A percentile compares a stretch with the other conserved stretches of the same genome.
These are phyloP conservation scores for Leonotis leonurus DNA, from an alignment of 257 asterid species.

Conservation along the genomic window DNA sequence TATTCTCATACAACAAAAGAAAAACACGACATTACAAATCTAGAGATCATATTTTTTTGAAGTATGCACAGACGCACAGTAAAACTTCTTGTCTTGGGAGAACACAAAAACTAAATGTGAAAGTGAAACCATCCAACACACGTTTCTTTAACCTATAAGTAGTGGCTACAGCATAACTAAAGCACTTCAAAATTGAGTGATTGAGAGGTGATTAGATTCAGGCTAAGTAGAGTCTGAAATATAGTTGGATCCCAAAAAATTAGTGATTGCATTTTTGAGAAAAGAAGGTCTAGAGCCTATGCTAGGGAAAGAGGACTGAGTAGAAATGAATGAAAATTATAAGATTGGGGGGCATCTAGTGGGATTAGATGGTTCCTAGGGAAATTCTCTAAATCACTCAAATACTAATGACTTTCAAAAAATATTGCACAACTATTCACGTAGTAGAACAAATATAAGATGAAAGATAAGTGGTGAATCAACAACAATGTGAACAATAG, in stretches of 20 bases:
- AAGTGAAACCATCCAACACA: too few species aligned
- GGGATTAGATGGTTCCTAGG: constrained; percentile 26
- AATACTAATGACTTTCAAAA: neutral
- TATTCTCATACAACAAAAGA: neutral
- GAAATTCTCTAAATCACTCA: constrained; percentile 1
- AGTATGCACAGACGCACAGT: neutral
- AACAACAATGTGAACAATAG: too few species aligned
- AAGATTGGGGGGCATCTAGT: constrained; percentile 10
- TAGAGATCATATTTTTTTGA: too few species aligned
- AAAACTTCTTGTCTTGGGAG: neutral
- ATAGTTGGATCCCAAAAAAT: neutral
- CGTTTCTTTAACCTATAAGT: neutral
- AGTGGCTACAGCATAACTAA: constrained; percentile 23
- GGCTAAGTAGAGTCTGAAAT: constrained; percentile 1
- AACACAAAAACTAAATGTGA: neutral
- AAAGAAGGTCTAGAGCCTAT: constrained; percentile 11
- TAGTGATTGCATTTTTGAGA: constrained; percentile 11
- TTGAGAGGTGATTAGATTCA: constrained; percentile 10
- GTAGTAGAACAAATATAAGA: too few species aligned
- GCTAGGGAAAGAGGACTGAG: constrained; percentile 4
- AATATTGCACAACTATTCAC: neutral
- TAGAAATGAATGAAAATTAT: constrained; percentile 8
- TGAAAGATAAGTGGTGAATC: too few species aligned
- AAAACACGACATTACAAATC: neutral
- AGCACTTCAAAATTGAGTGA: constrained; percentile 22